Evolutionary conservation across 352 stramenopile genomes (phyloP), one percentile per base, ranked within the genome.

Genomic region (Globisporangium heterothallicum): DNA sequence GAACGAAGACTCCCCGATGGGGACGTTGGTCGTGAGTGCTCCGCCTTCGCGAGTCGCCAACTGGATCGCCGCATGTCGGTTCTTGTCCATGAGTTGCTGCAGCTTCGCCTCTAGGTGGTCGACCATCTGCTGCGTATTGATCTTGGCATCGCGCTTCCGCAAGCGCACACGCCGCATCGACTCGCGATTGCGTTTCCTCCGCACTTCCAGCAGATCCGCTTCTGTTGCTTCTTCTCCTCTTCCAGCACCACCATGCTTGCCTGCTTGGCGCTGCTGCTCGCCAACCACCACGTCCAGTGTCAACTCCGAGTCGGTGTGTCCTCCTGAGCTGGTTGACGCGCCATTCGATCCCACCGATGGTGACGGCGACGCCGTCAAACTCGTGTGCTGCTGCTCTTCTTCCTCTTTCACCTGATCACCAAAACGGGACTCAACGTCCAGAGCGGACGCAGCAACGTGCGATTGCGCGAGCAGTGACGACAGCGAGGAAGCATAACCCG

Each of bases 131-230:
- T 60, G 56, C 36, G 55, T 43, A 19, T 47, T 36, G 24, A 48
- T 22, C 6, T 52, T 35, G 1, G 41, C 51, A n/a, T 56, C 54
- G 14, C 53, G 54, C 53, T 68, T 64, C 36, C 64, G 61, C 35
- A 47, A 42, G 2, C 57, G 49, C 25, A 59, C 64, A 25, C 61
- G 64, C 7, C 58, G 64, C 64, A 73, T 73, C 24, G 61, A 66
- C 24, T 70, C 64, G 34, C 64, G 53, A 25, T 73, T 73, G 30
- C 61, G 61, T 47, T 57, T 57, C 3, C 64, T 56, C 9, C 64
- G 55, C 5, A 47, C 22, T 25, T 42, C 29, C 5, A 51, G 45
- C 30, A 51, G 45, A 19, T 51, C 45, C 18, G 40, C 45, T 14
- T 51, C 45, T 16, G 45, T 18, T 2, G 25, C 9, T 6, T 12